Base-by-base conservation (phyloP, 768 basidiomycete species). In the Lentinula sp. region DNA sequence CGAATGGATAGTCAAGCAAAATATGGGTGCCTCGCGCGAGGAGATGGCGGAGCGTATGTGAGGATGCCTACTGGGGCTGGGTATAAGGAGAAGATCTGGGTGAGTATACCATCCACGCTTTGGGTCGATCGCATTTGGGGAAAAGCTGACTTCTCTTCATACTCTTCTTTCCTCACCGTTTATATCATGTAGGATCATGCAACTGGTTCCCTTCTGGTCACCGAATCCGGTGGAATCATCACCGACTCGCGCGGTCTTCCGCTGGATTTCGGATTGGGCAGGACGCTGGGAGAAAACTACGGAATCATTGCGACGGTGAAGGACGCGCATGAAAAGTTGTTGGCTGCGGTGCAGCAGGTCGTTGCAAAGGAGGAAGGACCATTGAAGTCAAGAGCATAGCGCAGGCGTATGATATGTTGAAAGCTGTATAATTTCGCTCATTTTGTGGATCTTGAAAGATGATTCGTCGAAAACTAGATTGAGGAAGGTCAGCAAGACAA, bases 1-100 rank as follows among this genome's bases (percentile, higher is more conserved):
- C 80, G 93, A 18, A 97, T 98, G 95, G 96, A 98, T 71, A 92
- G 90, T 70, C 95, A 98, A 72, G 94, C 95, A 1, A 99, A 98
- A 74, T 98, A 98, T 66, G 85, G 88, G 36, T 86, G 87, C 67
- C 82, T 98, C 12, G 85, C 87, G 4, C 77, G 95, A 46, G 94
- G 95, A 0, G 90, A 96, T 59, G 95, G 94, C 0, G 87, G 86
- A 1, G 83, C 84, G 39, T 96, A 94, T 70, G 75, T 93, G 46
- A 79, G 91, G 7, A 87, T 93, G 81, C 92, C 92, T 0, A 86
- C 86, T 0, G 85, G 85, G 5, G 76, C 82, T 3, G 90, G 87
- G 1, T 98, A 98, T 71, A 72, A 76, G 63, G 96, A 98, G 72
- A 98, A 98, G 76, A 95, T 98, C n/a, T 99, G 96, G 95, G 91